Conservation (phyloP, 2,329 filamentous ascomycete species). For the Aspergillus candidus region DNA sequence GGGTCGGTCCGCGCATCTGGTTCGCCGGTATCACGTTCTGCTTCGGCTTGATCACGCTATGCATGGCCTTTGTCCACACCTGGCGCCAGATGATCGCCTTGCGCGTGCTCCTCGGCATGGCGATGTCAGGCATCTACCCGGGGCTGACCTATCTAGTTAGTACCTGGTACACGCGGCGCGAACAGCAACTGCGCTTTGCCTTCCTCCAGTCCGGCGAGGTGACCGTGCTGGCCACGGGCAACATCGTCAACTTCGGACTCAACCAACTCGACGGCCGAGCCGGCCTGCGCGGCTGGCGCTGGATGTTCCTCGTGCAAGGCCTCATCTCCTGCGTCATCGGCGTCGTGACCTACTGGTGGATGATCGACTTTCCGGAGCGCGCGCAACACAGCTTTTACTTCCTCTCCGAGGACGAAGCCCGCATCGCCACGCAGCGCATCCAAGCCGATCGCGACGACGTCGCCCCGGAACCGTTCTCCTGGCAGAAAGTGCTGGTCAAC, state of each 20-base stretch:
- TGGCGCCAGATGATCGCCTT: slow-evolving; percentile 66
- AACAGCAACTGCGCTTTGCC: slow-evolving; percentile 61
- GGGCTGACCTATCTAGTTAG: slow-evolving; percentile 44
- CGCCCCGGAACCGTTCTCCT: slow-evolving; percentile 50
- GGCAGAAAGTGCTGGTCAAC: slow-evolving; percentile 50
- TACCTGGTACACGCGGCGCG: slow-evolving; percentile 57
- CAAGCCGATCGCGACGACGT: slow-evolving; percentile 57
- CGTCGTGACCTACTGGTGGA: slow-evolving; percentile 61
- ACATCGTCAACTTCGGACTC: slow-evolving; percentile 64
- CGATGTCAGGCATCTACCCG: slow-evolving; percentile 48
- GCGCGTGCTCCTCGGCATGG: slow-evolving; percentile 59
- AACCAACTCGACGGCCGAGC: slow-evolving; percentile 55
- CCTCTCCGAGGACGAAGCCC: slow-evolving; percentile 50
- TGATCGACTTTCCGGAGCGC: slow-evolving; percentile 63
- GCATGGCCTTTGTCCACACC: slow-evolving; percentile 60
- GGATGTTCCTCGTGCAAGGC: slow-evolving; percentile 64
- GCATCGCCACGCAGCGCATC: slow-evolving; percentile 54
- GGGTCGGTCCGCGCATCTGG: slow-evolving; percentile 58
- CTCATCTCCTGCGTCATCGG: slow-evolving; percentile 55
- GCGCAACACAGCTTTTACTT: slow-evolving; percentile 54
- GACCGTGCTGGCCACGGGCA: slow-evolving; percentile 58
- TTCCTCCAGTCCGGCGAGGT: slow-evolving; percentile 61
- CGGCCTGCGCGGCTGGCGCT: slow-evolving; percentile 59
- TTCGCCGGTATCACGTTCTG: slow-evolving; percentile 54
- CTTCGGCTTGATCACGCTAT: slow-evolving; percentile 61